Conservation (phyloP, 345 rosid genomes). For the Pistacia vera region DNA sequence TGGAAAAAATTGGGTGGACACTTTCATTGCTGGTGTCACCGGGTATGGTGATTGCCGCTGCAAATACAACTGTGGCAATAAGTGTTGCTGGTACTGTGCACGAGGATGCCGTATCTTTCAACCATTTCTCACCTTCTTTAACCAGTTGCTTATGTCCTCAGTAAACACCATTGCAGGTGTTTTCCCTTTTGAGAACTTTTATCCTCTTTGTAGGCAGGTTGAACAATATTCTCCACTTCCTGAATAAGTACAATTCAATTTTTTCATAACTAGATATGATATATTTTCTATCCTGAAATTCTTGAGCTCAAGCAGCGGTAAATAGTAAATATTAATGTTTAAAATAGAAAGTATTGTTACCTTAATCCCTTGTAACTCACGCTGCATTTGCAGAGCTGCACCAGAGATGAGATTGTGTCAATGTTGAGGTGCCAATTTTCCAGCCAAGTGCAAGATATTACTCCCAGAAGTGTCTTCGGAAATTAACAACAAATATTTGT, state of each 20-base stretch:
- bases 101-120: slow-evolving; percentile 37
- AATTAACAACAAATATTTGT: no score
- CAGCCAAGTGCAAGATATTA: slow-evolving; percentile 36
- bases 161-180: slow-evolving; percentile 32
- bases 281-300: no score
- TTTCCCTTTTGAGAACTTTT: slow-evolving; percentile 24
- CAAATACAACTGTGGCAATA: slow-evolving; percentile 36
- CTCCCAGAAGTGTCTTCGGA: slow-evolving; percentile 1
- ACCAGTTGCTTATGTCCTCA: slow-evolving; percentile 22
- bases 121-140: slow-evolving; percentile 36
- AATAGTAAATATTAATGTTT: no score
- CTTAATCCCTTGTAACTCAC: slow-evolving; percentile 43
- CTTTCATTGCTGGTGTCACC: slow-evolving; percentile 25
- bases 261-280: no score
- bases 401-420: slow-evolving; percentile 27
- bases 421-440: slow-evolving; percentile 21
- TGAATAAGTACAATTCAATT: background rate
- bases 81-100: slow-evolving; percentile 37
- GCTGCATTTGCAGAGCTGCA: slow-evolving; percentile 37
- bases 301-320: no score
- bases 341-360: background rate
- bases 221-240: slow-evolving; percentile 34
- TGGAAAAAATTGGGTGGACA: slow-evolving; percentile 17
- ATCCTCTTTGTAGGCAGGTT: slow-evolving; percentile 21
- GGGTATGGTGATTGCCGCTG: slow-evolving; percentile 36